Evolutionary conservation across 306 rosid species (phyloP), one percentile per base, ranked within the genome.

Genomic region (Inga leiocalycina): DNA sequence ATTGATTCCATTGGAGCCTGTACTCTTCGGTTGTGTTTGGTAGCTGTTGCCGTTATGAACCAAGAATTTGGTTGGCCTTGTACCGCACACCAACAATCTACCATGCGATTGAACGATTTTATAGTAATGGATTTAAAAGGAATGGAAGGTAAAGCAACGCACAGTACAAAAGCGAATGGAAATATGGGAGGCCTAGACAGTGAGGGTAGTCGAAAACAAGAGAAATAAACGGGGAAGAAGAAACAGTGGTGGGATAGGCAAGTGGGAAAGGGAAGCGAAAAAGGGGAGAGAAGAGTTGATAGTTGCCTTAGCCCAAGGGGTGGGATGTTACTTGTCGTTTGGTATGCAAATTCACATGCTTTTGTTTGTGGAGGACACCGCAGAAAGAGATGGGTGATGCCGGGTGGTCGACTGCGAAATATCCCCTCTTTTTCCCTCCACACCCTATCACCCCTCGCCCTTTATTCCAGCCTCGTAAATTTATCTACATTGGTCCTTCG

Each of bases 51-150:
- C 14, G 71, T 30, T 54, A 74, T 62, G 27, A 78, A 48, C 79
- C 51, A 52, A 41, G 24, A 83, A 20, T 22, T 37, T 72, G 51
- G 79, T 84, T 74, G 87, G 57, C 77, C 70, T 30, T 12, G 45
- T 84, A 70, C 77, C 1, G 56, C 80, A 24, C 59, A 15, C 44
- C n/a, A 22, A 61, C 69, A 22, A 37, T 57, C 79, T 12, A 37
- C 2, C n/a, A 39, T 3, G n/a, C 76, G 10, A 51, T 72, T 34
- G 6, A 62, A 49, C 22, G 57, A 79, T 61, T 61, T 1, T 6
- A 20, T 8, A 57, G 22, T 10, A 5, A 57, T 8, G 30, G 39
- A 52, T 57, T 71, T n/a, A 12, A 44, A 71, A 44, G 75, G 52
- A 20, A 20, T 20, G 32, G 12, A 4, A 44, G 30, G 27, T 4